These are phyloP conservation scores for Spathaspora hagerdaliae DNA, from an alignment of 805 yeast species.

Conservation along the genomic window DNA sequence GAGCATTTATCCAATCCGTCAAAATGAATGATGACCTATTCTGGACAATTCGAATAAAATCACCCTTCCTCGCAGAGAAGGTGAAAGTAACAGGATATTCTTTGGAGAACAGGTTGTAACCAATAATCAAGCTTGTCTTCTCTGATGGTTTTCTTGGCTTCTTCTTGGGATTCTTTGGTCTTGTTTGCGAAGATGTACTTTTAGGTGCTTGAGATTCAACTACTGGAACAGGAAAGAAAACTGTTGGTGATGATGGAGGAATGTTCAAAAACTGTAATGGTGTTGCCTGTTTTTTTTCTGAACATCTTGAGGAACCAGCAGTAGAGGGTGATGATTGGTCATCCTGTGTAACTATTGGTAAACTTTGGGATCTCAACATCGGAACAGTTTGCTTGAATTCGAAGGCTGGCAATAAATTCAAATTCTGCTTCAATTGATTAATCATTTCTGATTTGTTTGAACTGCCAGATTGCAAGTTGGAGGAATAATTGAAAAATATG, in stretches of 20 bases:
- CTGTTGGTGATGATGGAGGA: background rate
- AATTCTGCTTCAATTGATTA: conserved; percentile 1
- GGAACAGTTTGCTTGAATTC: background rate
- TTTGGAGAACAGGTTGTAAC: background rate
- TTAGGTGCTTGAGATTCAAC: background rate
- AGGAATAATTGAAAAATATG: background rate
- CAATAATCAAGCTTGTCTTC: background rate
- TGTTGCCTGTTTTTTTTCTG: background rate
- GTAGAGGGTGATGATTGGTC: background rate
- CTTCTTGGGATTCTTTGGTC: background rate
- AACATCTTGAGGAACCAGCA: background rate
- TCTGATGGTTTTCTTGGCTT: background rate
- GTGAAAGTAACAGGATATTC: background rate
- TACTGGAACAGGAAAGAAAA: background rate
- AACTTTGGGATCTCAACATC: background rate
- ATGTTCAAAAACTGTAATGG: background rate
- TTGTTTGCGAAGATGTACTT: background rate
- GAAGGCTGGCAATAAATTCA: conserved; percentile 2
- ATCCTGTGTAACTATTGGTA: background rate
- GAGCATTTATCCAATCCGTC: no score
- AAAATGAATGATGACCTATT: no score
- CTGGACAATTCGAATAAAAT: background rate
- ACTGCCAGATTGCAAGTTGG: background rate
- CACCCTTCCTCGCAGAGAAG: background rate
- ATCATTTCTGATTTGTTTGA: background rate